Base-by-base conservation (phyloP, 1,139 yeast species). In the Ogataea hybrid region DNA sequence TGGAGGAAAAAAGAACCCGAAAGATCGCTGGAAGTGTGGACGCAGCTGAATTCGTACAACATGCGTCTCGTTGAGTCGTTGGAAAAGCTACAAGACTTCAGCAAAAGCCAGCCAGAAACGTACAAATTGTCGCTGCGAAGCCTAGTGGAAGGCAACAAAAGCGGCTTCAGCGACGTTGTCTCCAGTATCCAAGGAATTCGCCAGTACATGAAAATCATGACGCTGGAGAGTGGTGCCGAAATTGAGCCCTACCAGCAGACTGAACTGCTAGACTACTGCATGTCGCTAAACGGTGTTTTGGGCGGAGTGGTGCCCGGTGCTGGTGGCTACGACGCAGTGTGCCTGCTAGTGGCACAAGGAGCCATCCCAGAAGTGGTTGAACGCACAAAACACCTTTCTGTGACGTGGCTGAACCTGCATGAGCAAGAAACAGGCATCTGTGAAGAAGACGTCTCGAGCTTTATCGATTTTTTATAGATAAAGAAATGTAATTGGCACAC, bases 231-330 rank as follows among this genome's bases (percentile, higher is more conserved):
- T 0, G 84, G 84, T 1, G 97, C 95, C 1, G 87, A 84, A n/a
- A 79, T 92, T 40, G 98, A 92, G 62, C 98, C 98, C 0, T 64
- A 62, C 2, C 68, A 73, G 17, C 98, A 94, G 64, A 86, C 96
- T 0, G 45, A 52, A 5, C 67, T 92, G 7, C 65, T 94, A n/a
- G 81, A 92, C 56, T 63, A 67, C 14, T 84, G 94, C 51, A 53
- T 62, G 16, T 40, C 58, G 0, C 51, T 85, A 15, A 69, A 70
- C 0, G 98, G 98, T 10, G 94, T 89, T 31, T 57, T 90, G 17
- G 95, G 96, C 0, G 97, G 96, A 9, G 94, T 92, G 25, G 96
- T 92, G 4, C 98, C 98, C 0, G 98, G 98, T 2, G 98, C 98
- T 0, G 98, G 98, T 17, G 98, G 98, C 0, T 85, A 79, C 59